Base-by-base conservation (phyloP, 169 alveolate species). In the Plasmodium falciparum region DNA sequence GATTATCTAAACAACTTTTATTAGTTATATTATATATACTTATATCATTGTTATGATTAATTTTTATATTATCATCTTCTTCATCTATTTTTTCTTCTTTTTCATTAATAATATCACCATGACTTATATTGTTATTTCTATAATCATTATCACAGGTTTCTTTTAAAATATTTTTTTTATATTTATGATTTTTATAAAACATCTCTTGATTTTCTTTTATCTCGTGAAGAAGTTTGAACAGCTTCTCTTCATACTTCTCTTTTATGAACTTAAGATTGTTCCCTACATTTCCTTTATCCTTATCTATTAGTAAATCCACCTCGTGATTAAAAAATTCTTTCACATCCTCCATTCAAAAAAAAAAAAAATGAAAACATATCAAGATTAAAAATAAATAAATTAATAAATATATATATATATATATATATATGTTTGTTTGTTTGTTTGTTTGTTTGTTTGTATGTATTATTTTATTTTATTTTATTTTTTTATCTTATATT, bases 311-410 rank as follows among this genome's bases (percentile, higher is more conserved):
- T 3, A 15, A 29, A n/a, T 39, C 47, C 47, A 78, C 50, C 29
- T 33, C 9, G 7, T 78, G 20, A 11, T 52, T 22, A 49, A 65
- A 59, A 17, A 29, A 22, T 12, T 78, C 54, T 39, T 39, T 39
- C 9, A 54, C n/a, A 8, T 52, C 47, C 20, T 66, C 67, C 89
- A 78, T 78, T 65, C 54, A 29, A 29, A 50, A 69, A 8, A 49
- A n/a, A 22, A 45, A n/a, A 39, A 69, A 49, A 45, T 7, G 2
- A 13, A 49, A n/a, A 70, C 52, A 47, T 49, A 56, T 9, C 24
- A 12, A 15, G 12, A 29, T 12, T 50, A 26, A 74, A 67, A 24
- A 49, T 0, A 4, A 0, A 50, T 15, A 47, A n/a, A 69, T 52
- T 4, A 15, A 13, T 52, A 15, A 3, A 52, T 13, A 24, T 0